Conservation (phyloP, 768 basidiomycete species). For the Flagelloscypha sp. region DNA sequence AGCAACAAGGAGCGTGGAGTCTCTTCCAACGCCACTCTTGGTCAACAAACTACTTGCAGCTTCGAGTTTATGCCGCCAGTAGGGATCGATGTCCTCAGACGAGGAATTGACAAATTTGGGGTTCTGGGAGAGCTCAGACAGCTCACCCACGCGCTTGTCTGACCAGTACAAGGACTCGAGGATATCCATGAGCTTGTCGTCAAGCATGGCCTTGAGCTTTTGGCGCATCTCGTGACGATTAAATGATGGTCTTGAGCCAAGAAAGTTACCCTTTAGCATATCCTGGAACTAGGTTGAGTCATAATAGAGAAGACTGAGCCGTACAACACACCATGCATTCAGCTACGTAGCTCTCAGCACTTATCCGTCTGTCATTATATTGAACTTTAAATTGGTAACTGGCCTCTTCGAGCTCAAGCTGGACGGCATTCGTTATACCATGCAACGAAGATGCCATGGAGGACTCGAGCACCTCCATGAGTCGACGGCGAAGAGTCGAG, state of each 20-base stretch:
- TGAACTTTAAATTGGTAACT: constrained; percentile 99
- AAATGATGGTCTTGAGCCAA: constrained; percentile 77
- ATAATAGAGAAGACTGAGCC: too few relatives aligned
- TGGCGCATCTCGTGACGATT: constrained; percentile 80
- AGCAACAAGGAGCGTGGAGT: constrained; percentile 89
- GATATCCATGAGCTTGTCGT: constrained; percentile 95
- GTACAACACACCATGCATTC: too few relatives aligned
- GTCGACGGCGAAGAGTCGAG: constrained; percentile 75
- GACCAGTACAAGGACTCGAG: constrained; percentile 97
- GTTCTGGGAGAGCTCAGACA: constrained; percentile 63
- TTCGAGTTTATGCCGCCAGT: constrained; percentile 95
- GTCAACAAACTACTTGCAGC: constrained; percentile 90
- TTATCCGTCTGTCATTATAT: constrained; percentile 91
- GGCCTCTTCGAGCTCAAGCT: constrained; percentile 93
- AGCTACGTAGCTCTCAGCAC: constrained; percentile 94
- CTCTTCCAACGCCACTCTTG: constrained; percentile 92
- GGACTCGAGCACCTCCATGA: constrained; percentile 97
- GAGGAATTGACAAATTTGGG: constrained; percentile 60
- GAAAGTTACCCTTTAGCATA: constrained; percentile 82
- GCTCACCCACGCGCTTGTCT: constrained; percentile 76
- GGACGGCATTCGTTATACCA: constrained; percentile 94
- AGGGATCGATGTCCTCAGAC: constrained; percentile 72
- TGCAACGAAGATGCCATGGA: constrained; percentile 96
- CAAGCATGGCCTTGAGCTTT: constrained; percentile 87
- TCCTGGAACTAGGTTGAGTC: too few relatives aligned